phyloP scores from a whole-genome alignment of 345 rosid species.

The Mercurialis annua region DNA sequence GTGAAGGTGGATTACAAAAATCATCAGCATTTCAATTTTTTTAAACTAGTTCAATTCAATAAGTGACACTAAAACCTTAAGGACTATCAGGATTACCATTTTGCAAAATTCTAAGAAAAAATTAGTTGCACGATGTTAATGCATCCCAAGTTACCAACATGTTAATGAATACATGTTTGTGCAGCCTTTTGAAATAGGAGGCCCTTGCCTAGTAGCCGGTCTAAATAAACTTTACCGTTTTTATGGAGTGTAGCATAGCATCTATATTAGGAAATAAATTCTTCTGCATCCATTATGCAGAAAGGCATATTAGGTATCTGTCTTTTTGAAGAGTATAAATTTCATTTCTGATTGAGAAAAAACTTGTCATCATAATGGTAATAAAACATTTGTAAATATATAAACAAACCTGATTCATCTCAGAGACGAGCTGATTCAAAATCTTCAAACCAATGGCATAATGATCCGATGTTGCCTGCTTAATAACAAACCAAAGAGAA shows the following conservation, averaged over 20 bases:
- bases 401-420: conserved; percentile 89
- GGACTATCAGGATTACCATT: not conserved
- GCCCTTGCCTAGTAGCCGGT: not conserved
- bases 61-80: not conserved
- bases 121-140: not conserved
- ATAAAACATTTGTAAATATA: not conserved
- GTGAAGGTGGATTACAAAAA: not conserved
- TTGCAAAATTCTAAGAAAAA: not conserved
- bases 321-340: not conserved
- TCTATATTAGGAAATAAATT: not conserved
- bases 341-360: not conserved
- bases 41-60: not conserved
- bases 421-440: conserved; percentile 91
- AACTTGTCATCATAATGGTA: not conserved
- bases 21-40: not conserved
- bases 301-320: not conserved
- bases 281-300: not conserved
- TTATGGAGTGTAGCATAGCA: not conserved
- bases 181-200: not conserved
- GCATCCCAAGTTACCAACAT: not conserved
- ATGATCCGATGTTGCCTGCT: conserved; percentile 79
- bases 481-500: conserved; percentile 12
- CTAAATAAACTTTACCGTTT: not conserved
- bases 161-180: too few species aligned
- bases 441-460: conserved; percentile 94